A percentile compares a stretch with the other conserved stretches of the same genome.
phyloP scores from a whole-genome alignment of 257 asterid species.

The Osmanthus fragrans region DNA sequence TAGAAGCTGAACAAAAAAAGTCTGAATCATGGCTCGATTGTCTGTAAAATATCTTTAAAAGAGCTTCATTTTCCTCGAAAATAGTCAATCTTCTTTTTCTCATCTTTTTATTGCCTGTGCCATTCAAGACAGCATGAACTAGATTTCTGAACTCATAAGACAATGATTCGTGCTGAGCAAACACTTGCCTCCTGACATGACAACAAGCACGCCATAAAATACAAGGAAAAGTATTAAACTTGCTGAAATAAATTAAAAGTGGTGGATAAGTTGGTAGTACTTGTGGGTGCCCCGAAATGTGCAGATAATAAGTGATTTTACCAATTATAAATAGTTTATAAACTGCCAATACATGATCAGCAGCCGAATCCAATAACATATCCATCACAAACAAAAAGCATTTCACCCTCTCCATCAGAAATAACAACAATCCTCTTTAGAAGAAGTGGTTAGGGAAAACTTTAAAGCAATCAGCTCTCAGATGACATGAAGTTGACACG shows the following conservation, averaged over 20 bases:
- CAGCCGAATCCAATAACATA: slow-evolving; percentile 1
- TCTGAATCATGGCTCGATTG: not conserved
- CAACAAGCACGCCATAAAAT: not conserved
- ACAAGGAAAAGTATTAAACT: not conserved
- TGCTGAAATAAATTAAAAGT: no score
- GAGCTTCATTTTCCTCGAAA: not conserved
- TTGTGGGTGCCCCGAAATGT: no score
- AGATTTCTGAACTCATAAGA: not conserved
- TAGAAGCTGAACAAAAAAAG: not conserved
- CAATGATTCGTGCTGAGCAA: not conserved
- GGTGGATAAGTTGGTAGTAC: no score
- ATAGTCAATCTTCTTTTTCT: not conserved
- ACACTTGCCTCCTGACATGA: not conserved
- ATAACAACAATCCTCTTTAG: not conserved
- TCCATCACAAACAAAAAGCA: not conserved
- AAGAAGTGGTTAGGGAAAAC: not conserved
- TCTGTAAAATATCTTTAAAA: not conserved
- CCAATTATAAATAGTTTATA: no score
- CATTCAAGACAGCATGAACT: not conserved
- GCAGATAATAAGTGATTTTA: no score
- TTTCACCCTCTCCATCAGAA: not conserved
- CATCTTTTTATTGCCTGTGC: not conserved
- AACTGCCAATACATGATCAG: not conserved
- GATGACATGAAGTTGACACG: not conserved
- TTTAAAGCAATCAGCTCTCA: not conserved